These are phyloP conservation scores for Zhuliangozyma blackwelliae DNA, from an alignment of 1,139 yeast genomes.

Conservation along the genomic window DNA sequence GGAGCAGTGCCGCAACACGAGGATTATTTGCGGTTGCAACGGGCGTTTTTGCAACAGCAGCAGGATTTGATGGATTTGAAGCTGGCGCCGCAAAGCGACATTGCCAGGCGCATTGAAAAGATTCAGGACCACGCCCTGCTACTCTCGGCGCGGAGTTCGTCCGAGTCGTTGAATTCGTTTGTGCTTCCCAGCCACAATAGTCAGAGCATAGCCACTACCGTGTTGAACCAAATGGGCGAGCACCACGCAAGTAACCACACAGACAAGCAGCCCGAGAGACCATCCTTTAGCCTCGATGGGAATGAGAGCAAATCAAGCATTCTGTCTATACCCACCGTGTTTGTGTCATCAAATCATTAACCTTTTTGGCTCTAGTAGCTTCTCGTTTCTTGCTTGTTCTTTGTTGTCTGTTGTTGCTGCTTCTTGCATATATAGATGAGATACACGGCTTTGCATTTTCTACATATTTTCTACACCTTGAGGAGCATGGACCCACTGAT, in stretches of 20 bases:
- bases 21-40: constrained; percentile 34
- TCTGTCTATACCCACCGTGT: constrained; percentile 10
- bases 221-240: no score
- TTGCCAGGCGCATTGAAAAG: constrained; percentile 9
- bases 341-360: constrained; percentile 15
- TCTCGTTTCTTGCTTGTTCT: no score
- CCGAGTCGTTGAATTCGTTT: constrained; percentile 8
- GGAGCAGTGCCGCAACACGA: constrained; percentile 23
- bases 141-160: constrained; percentile 1
- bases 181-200: background rate
- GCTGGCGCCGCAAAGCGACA: constrained; percentile 13
- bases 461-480: background rate
- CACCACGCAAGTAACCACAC: no score
- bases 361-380: no score
- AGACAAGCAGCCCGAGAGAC: no score
- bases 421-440: no score
- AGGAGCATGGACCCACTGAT: constrained; percentile 6
- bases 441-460: no score
- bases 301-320: no score
- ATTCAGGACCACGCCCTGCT: constrained; percentile 7
- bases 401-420: no score
- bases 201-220: no score
- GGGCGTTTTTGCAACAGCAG: constrained; percentile 36
- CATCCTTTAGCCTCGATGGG: no score
- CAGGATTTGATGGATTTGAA: constrained; percentile 29